A percentile compares a stretch with the other conserved stretches of the same genome.
These are phyloP conservation scores for Bipolaris oryzae DNA, from an alignment of 2,329 filamentous ascomycete genomes.

Conservation along the genomic window DNA sequence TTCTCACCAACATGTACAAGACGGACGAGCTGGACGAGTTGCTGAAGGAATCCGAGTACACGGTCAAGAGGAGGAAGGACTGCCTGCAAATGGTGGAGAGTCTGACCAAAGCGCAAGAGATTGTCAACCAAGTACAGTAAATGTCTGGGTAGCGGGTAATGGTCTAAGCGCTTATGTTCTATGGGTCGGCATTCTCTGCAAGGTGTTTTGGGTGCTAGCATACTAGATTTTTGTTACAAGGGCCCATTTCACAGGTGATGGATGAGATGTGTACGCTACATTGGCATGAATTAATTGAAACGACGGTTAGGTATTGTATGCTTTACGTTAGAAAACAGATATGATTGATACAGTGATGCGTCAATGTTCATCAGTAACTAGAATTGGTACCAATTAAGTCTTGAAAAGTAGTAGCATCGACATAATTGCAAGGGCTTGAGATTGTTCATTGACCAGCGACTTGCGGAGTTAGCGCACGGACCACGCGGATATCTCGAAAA, in stretches of 20 bases:
- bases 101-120: constrained; percentile 86
- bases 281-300: background rate
- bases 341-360: background rate
- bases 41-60: constrained; percentile 98
- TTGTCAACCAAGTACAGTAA: constrained; percentile 75
- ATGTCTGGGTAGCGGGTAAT: constrained; percentile 7
- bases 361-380: too few relatives aligned
- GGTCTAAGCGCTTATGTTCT: constrained; percentile 20
- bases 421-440: too few relatives aligned
- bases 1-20: constrained; percentile 97
- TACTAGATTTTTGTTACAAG: constrained; percentile 24
- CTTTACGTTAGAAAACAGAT: background rate
- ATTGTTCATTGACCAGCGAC: background rate
- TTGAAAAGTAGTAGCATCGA: too few relatives aligned
- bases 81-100: constrained; percentile 99
- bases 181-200: constrained; percentile 26
- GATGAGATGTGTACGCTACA: constrained; percentile 12
- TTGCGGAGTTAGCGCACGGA: constrained; percentile 15
- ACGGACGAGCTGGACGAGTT: constrained; percentile 88
- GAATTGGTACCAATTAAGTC: too few relatives aligned
- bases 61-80: constrained; percentile 90
- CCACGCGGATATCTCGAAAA: constrained; percentile 32
- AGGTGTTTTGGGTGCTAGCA: constrained; percentile 25
- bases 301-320: background rate
- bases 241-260: constrained; percentile 17